Evolutionary conservation across 2,329 filamentous ascomycete genomes (phyloP).

Genomic region (Amauroascus verrucosus): DNA sequence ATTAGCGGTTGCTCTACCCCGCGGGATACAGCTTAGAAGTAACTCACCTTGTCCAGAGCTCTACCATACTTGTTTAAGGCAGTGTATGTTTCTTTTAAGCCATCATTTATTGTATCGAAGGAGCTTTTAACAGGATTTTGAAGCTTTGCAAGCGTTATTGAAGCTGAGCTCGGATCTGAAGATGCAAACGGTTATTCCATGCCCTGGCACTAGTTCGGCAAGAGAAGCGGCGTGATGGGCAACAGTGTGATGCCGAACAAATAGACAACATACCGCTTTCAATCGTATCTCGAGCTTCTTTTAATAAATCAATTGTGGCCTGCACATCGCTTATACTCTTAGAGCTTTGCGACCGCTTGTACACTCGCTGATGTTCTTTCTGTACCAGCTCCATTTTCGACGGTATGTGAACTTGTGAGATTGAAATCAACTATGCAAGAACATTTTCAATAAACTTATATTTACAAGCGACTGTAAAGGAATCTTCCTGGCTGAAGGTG

Average conservation of each 20-base stretch:
- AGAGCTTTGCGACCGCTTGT: constrained; percentile 57
- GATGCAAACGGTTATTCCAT: not conserved
- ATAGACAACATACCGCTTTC: constrained; percentile 46
- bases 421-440: constrained; percentile 20
- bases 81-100: constrained; percentile 72
- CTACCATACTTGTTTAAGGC: constrained; percentile 76
- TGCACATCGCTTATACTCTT: constrained; percentile 72
- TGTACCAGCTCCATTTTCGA: constrained; percentile 53
- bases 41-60: constrained; percentile 63
- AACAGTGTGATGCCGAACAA: not conserved
- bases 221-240: not conserved
- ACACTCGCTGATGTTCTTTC: constrained; percentile 63
- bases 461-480: not conserved
- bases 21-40: not conserved
- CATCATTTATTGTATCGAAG: constrained; percentile 69
- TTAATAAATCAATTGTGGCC: constrained; percentile 66
- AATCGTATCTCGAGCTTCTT: constrained; percentile 62
- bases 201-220: too few species aligned
- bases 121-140: constrained; percentile 75
- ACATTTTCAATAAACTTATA: constrained; percentile 19
- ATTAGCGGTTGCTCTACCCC: not conserved
- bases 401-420: constrained; percentile 10
- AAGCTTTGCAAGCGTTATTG: constrained; percentile 67
- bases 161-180: constrained; percentile 58
- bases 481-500: not conserved